Evolutionary conservation across 148 eudicot species (phyloP), one percentile per base, ranked within the genome.

Genomic region (Polygonum aviculare): DNA sequence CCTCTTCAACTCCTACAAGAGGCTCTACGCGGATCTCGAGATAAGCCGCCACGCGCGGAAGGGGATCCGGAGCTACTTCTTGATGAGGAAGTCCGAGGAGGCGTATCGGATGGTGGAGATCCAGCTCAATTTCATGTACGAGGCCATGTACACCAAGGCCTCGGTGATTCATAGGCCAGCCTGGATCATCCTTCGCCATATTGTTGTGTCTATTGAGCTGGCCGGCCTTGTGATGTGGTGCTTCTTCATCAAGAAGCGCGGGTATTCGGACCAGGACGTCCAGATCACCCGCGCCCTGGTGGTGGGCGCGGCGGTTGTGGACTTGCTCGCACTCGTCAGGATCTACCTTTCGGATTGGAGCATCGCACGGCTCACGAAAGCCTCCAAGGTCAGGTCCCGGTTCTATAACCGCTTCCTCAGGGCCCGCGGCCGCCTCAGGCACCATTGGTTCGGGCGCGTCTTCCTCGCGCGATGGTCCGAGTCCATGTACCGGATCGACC

Each of bases 91-190:
- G 10, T 69, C 85, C 2, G 75, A 75, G 36, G 85, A 85, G 49
- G 92, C 88, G 14, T 89, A 85, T 55, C 52, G 75, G 62, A 65
- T 89, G 7, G 80, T 89, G 1, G 90, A 85, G 76, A 81, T 83
- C 16, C 90, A 89, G 59, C 83, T 89, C 50, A 85, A 82, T 69
- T 82, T 86, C 71, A 65, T 82, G 51, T 86, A 85, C 38, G 87
- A 87, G 7, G 73, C 79, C 75, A 80, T 85, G 49, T 85, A 74
- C 78, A 89, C 92, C 5, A 89, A 89, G 77, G 51, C 80, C 4
- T 47, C 72, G 7, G 79, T 86, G 31, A 65, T 85, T 35, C 79
- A 78, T 33, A 8, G 45, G 19, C 21, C 3, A 5, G 7, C 9
- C 0, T 88, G 87, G 45, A 79, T 77, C 16, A 4, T 72, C 4